Evolutionary conservation across 179 eudicot species (phyloP), one percentile per base, ranked within the genome.

Genomic region (Drosera spatulata): DNA sequence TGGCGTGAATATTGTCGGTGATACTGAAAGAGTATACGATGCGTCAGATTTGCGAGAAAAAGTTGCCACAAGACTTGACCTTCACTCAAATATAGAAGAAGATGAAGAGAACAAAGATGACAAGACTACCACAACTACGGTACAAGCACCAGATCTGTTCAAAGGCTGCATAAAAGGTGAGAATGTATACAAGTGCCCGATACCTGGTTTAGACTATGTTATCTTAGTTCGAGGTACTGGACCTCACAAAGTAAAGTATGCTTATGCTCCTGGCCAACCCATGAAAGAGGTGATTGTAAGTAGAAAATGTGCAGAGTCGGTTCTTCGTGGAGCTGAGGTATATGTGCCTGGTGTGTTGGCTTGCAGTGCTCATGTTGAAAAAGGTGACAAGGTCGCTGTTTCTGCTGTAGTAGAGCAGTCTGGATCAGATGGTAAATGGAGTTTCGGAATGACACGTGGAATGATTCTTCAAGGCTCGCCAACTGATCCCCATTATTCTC

Each of bases 311-410:
- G 98, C 95, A 7, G 98, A 91, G 77, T 86, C 98, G 39, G 98
- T 91, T 73, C 95, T 91, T 68, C 96, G 98, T 8, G 98, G 98
- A 74, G 96, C 98, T 71, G 95, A 91, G 78, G 86, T 88, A 54
- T 91, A 67, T 78, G 91, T 91, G 39, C 98, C 98, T 52, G 98
- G 98, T 73, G 84, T 91, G 64, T 75, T 91, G 70, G 98, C 95
- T 40, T 91, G 98, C 66, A 85, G 95, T 73, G 73, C 86, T 69
- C 98, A 84, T 75, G 96, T 91, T 65, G 98, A 91, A 68, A 73
- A 80, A 69, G 96, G 95, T 45, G 98, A 91, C 64, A 14, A 52
- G n/a, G 98, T 91, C 54, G 96, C 98, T 6, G 95, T 91, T 71
- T 88, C 98, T 66, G 95, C 79, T 70, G 89, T 91, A 39, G 64